Base-by-base conservation (phyloP, 1,284 basidiomycete genomes). In the Ustilago hordei region DNA sequence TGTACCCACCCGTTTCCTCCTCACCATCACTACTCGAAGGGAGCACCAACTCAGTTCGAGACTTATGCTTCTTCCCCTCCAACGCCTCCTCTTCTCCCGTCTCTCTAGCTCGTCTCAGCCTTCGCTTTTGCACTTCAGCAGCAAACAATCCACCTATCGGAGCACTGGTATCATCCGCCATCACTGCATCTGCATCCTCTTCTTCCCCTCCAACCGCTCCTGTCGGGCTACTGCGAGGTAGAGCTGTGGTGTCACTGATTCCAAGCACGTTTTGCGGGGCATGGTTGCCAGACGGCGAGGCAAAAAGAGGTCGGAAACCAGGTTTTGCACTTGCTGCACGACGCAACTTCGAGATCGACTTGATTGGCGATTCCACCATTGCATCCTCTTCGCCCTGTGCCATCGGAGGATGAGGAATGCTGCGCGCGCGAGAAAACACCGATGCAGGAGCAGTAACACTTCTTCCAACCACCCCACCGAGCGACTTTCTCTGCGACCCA, bases 241-340 rank as follows among this genome's bases (percentile, higher is more conserved):
- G 15, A 3, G 28, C 41, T 39, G 19, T 56, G 23, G 23, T 28
- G 23, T 28, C 23, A 28, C 23, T 28, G 23, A 28, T 28, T 11
- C 60, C 67, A 6, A 63, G 60, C n/a, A 70, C 15, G 13, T 64
- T 41, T 35, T 38, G 32, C 13, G 64, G 39, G 1, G 38, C 57
- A 19, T 64, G 69, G 31, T 60, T 69, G 8, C 56, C 64, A 23
- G 19, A 45, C 2, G 75, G 75, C 39, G 70, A 73, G 1, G 62
- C 75, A 36, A 78, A 78, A 8, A 78, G 53, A 15, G 75, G 75
- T 36, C 41, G 50, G 23, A 78, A 78, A 1, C 66, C 59, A 9
- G 55, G 45, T 19, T 60, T 55, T 3, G 53, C 47, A 19, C 50
- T 47, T 8, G 55, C 36, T 34, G 60, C 54, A 5, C 54, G 48